A percentile compares a stretch with the other conserved stretches of the same genome.
phyloP scores from a whole-genome alignment of 345 rosid species.

The Corymbia maculata region DNA sequence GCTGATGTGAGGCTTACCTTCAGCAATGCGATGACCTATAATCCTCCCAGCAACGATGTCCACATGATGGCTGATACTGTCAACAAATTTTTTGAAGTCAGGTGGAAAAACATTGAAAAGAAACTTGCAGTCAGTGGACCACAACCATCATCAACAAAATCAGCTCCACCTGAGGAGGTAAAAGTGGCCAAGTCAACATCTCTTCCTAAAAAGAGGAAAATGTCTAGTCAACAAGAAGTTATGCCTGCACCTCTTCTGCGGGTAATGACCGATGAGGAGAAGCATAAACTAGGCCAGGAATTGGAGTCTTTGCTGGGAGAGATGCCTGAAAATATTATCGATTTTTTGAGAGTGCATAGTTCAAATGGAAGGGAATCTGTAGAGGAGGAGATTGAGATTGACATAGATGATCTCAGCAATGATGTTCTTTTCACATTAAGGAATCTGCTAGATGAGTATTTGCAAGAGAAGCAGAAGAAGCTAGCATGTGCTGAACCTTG shows the following conservation, averaged over 20 bases:
- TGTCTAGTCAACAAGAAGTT: conserved; percentile 22
- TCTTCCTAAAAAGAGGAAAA: conserved; percentile 64
- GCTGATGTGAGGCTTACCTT: conserved; percentile 84
- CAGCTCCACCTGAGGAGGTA: conserved; percentile 16
- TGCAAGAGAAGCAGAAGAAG: conserved; percentile 49
- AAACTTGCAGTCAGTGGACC: conserved; percentile 28
- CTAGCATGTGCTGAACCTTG: conserved; percentile 54
- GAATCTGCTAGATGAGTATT: conserved; percentile 62
- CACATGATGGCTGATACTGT: conserved; percentile 81
- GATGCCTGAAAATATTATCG: conserved; percentile 64
- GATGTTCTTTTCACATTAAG: conserved; percentile 63
- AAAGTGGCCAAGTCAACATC: conserved; percentile 27
- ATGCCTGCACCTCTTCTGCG: conserved; percentile 35
- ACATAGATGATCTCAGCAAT: conserved; percentile 79
- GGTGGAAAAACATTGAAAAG: conserved; percentile 83
- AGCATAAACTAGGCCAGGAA: conserved; percentile 44
- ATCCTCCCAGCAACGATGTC: conserved; percentile 81
- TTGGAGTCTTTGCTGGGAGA: conserved; percentile 58
- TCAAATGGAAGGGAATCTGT: conserved; percentile 51
- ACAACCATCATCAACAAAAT: conserved; percentile 19
- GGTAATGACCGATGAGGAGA: conserved; percentile 58
- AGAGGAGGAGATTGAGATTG: conserved; percentile 93
- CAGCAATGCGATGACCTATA: conserved; percentile 83
- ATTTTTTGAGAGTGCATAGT: conserved; percentile 74
- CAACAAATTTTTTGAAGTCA: conserved; percentile 56